Base-by-base conservation (phyloP, 176 grass and related monocot genomes). In the Luzula sylvatica region DNA sequence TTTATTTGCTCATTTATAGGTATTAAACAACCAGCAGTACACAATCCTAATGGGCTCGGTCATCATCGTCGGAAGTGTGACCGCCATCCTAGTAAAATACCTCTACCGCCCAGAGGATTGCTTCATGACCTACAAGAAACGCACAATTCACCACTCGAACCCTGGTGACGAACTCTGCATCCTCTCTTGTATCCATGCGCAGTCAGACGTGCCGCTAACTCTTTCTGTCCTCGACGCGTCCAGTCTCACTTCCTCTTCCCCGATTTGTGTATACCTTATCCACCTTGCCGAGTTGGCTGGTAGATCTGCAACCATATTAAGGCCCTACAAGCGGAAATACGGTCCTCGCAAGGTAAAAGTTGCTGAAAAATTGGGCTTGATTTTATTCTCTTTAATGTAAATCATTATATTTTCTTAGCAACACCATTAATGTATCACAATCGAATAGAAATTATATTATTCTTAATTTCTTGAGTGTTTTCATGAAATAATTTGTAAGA, bases 201-300 rank as follows among this genome's bases (percentile, higher is more conserved):
- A 73, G 51, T 66, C 42, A 2, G 76, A 95, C 52, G 90, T 88
- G 20, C 47, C 20, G 0, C 80, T 81, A 4, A 53, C 78, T 66
- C 38, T 95, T 38, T 68, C 66, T 40, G 49, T 95, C 13, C 67
- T 95, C 2, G 80, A 88, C 38, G 77, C 74, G 9, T 20, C 74
- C 23, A 13, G 52, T 44, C 66, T 83, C n/a, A 40, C 70, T 4
- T 56, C 44, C 1, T 24, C 5, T 28, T 46, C 70, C 0, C 84
- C 90, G 8, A 3, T 96, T 49, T 42, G 69, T 3, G 21, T 88
- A 13, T 85, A 68, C 64, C 70, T 88, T 11, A 65, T 96, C 63
- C 90, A 96, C 77, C 84, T 96, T 3, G 26, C 74, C 21, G 80
- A 82, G 55, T 67, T 96, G 23, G 84, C 67, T 4, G 90, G 90